Evolutionary conservation across 768 basidiomycete species (phyloP).

Genomic region (Mycena filopes): DNA sequence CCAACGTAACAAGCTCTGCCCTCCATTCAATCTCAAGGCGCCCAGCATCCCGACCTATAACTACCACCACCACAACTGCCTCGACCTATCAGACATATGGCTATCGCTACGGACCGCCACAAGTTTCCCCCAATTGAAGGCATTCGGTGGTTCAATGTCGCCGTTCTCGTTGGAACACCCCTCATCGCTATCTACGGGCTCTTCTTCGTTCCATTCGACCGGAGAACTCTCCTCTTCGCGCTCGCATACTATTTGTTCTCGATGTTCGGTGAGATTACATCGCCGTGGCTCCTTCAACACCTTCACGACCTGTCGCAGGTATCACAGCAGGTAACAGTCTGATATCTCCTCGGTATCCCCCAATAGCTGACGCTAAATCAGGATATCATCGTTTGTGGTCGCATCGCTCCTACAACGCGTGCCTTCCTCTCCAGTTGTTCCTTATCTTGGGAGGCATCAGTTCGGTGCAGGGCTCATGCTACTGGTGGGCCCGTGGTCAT

Average conservation of each 20-base stretch:
- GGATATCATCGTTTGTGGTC: constrained; percentile 90
- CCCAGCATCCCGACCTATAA: not conserved
- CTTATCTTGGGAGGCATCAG: constrained; percentile 81
- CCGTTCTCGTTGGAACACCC: constrained; percentile 77
- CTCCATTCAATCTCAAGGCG: constrained; percentile 1
- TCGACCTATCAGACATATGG: constrained; percentile 2
- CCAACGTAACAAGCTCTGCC: constrained; percentile 26
- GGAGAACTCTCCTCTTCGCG: constrained; percentile 69
- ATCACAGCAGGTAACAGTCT: constrained; percentile 65
- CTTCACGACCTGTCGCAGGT: constrained; percentile 43
- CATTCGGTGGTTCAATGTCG: constrained; percentile 83
- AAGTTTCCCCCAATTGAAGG: constrained; percentile 62
- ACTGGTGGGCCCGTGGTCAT: constrained; percentile 89
- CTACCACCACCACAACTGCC: not conserved
- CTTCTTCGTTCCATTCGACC: constrained; percentile 54
- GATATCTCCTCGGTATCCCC: not conserved
- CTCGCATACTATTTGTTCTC: constrained; percentile 84
- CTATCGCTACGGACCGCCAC: constrained; percentile 11
- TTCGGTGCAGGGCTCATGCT: constrained; percentile 87
- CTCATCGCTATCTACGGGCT: constrained; percentile 76
- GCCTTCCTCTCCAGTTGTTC: constrained; percentile 73
- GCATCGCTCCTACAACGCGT: constrained; percentile 84
- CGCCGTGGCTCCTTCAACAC: constrained; percentile 15
- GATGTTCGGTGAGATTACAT: constrained; percentile 73
- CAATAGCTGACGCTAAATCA: constrained; percentile 37